Base-by-base conservation (phyloP, 2,329 filamentous ascomycete genomes). In the Aspergillus hortae region DNA sequence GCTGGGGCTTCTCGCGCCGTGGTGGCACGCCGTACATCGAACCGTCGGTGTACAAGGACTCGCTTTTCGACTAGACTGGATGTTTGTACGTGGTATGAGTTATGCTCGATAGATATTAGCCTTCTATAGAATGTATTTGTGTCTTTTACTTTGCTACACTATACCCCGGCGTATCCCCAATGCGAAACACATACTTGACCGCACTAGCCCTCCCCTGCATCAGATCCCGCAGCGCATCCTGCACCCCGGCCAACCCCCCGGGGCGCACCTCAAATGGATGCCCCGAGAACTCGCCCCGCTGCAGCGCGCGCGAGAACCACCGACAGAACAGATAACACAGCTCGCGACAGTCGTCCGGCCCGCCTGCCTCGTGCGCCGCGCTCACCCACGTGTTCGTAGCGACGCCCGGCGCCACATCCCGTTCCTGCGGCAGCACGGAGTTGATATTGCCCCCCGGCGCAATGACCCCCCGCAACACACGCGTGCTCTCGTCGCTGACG, bases 161-260 rank as follows among this genome's bases (percentile, higher is more conserved):
- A 38, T 7, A 10, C 52, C 56, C 56, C 19, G 61, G 55, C 27
- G 79, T 81, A 17, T 82, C 78, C 7, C 55, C 74, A 63, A 83
- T 43, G 15, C 57, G 44, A 42, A 57, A 55, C 2, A 87, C 80
- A 70, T 85, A 87, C 69, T 87, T 88, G 0, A 81, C 74, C 1
- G 77, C 84, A 61, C 80, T 84, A n/a, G 80, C 83, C 65, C 80
- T 82, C 0, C 84, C 84, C 19, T 75, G 74, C 64, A 77, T 82
- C 66, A 88, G 63, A 55, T 81, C 78, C 56, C 65, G 65, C 67
- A 87, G 61, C 0, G 72, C 84, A 43, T 61, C 67, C 61, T 83
- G 68, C 4, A 85, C 68, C 0, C 82, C 81, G 2, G 65, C 70
- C 49, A 86, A 59, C 0, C 83, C 83, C 2, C 80, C 79, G 0